A percentile compares a stretch with the other conserved stretches of the same genome.
Evolutionary conservation across 148 eudicot genomes (phyloP).

Genomic region (Vaccinium macrocarpon): DNA sequence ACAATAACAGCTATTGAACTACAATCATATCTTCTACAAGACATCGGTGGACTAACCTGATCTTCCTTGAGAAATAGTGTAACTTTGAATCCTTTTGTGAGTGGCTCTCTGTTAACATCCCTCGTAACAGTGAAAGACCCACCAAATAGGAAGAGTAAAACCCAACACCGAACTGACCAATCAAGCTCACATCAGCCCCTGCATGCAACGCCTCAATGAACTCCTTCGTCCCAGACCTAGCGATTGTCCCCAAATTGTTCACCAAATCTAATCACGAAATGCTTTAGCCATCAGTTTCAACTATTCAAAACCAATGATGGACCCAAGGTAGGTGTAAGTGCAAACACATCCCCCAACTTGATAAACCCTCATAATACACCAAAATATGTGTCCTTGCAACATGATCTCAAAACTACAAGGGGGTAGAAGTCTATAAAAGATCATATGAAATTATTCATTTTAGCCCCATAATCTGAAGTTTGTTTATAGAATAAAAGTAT

Average conservation of each 20-base stretch:
- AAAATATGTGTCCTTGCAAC: too few species aligned
- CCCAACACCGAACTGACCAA: slow-evolving; percentile 15
- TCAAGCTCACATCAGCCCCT: slow-evolving; percentile 15
- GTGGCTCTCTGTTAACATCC: neutral
- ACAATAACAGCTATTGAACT: neutral
- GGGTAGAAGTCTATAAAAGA: too few species aligned
- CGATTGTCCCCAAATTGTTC: slow-evolving; percentile 17
- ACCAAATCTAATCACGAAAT: neutral
- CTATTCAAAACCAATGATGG: neutral
- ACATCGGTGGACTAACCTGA: neutral
- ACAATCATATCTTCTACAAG: neutral
- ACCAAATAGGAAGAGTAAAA: too few species aligned
- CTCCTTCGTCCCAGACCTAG: slow-evolving; percentile 13
- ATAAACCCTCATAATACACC: too few species aligned
- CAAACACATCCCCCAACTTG: neutral
- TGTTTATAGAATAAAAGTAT: too few species aligned
- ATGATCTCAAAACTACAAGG: neutral
- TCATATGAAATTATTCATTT: too few species aligned
- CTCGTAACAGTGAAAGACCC: slow-evolving; percentile 2
- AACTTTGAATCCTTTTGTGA: slow-evolving; percentile 9
- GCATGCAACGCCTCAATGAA: slow-evolving; percentile 17
- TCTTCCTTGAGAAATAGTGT: slow-evolving; percentile 15
- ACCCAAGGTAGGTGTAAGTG: neutral
- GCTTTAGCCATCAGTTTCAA: neutral
- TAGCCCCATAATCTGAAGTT: too few species aligned